A percentile compares a stretch with the other conserved stretches of the same genome.
Conservation (phyloP, 805 yeast species). For the Dipodascus geniculatus region DNA sequence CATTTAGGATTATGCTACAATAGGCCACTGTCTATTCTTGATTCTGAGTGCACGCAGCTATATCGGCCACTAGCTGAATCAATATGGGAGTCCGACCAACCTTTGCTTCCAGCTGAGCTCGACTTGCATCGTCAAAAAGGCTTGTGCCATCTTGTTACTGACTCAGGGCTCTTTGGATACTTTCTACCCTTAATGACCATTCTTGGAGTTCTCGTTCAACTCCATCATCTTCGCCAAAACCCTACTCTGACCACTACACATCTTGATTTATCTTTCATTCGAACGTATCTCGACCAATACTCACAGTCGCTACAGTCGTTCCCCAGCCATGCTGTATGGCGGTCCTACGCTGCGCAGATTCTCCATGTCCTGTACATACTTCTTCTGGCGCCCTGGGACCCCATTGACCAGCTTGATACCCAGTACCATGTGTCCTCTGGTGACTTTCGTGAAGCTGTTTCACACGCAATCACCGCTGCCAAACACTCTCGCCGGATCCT, state of each 20-base stretch:
- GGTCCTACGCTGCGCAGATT: constrained; percentile 15
- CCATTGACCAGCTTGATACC: constrained; percentile 17
- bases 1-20: constrained; percentile 30
- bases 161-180: constrained; percentile 30
- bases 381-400: constrained; percentile 21
- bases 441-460: constrained; percentile 16
- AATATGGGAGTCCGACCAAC: constrained; percentile 22
- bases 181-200: constrained; percentile 26
- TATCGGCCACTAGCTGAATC: constrained; percentile 27
- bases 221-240: constrained; percentile 17
- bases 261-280: constrained; percentile 10
- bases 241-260: constrained; percentile 15
- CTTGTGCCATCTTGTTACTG: constrained; percentile 18
- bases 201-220: constrained; percentile 22
- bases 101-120: constrained; percentile 21
- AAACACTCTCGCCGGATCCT: constrained; percentile 17
- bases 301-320: constrained; percentile 11
- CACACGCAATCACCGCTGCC: constrained; percentile 20
- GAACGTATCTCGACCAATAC: constrained; percentile 11
- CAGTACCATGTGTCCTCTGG: constrained; percentile 14
- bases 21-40: constrained; percentile 23
- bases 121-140: constrained; percentile 22
- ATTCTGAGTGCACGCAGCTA: constrained; percentile 23
- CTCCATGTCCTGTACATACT: constrained; percentile 21
- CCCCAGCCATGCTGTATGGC: constrained; percentile 16